Percentiles rank a stretch among this genome's conserved stretches.
These are phyloP conservation scores for Zoysia pacifica DNA, from an alignment of 176 grass and related monocot species.

Conservation along the genomic window DNA sequence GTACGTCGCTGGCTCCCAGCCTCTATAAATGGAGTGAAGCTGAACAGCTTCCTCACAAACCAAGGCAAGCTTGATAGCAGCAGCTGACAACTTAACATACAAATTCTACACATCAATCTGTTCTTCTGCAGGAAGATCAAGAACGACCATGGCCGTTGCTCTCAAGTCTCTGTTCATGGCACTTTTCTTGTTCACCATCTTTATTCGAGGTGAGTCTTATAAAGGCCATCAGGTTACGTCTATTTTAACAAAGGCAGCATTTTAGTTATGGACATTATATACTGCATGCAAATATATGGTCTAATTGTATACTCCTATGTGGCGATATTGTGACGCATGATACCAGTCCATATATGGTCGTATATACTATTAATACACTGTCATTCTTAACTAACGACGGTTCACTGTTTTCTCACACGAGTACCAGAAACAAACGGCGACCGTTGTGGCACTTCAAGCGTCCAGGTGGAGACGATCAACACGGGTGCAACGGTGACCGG, in stretches of 20 bases:
- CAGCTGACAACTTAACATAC: background rate
- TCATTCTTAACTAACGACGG: no score
- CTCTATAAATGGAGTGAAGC: conserved; percentile 26
- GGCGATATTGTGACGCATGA: background rate
- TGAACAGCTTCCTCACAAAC: background rate
- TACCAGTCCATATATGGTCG: no score
- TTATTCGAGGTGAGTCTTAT: background rate
- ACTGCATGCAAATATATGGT: background rate
- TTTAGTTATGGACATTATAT: background rate
- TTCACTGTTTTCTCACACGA: background rate
- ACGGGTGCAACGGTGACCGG: conserved; percentile 15
- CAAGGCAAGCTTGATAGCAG: background rate
- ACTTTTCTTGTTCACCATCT: background rate
- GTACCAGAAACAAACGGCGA: conserved; percentile 19
- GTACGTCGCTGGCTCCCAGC: background rate
- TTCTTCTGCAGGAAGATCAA: background rate
- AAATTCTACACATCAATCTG: background rate
- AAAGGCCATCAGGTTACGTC: no score
- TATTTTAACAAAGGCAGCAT: background rate
- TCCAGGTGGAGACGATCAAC: conserved; percentile 60
- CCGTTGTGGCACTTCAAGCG: conserved; percentile 39
- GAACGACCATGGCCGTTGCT: background rate
- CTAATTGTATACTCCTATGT: fast-evolving
- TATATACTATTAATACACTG: background rate
- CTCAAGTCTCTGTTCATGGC: background rate